phyloP scores from a whole-genome alignment of 2,329 filamentous ascomycete genomes.

The Helotiales sp. region DNA sequence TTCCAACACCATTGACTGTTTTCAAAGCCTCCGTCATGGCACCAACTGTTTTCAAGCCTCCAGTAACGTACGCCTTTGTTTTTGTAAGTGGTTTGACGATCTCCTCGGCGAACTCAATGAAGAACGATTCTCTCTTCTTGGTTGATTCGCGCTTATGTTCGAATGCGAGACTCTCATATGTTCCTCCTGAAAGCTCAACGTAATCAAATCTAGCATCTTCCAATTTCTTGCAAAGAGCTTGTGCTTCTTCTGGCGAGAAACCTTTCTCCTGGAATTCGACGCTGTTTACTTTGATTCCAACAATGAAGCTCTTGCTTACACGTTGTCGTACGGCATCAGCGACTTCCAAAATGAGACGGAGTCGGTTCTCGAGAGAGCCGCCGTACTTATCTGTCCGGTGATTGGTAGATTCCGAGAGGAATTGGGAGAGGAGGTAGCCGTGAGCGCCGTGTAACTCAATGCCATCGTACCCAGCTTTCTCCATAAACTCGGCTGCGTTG shows the following conservation, averaged over 20 bases:
- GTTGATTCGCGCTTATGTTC: slow-evolving; percentile 39
- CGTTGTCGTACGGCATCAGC: slow-evolving; percentile 57
- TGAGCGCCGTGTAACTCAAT: slow-evolving; percentile 38
- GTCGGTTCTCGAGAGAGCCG: slow-evolving; percentile 33
- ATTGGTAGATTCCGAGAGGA: slow-evolving; percentile 32
- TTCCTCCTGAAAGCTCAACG: slow-evolving; percentile 67
- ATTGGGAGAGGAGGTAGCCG: slow-evolving; percentile 36
- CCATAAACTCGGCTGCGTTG: slow-evolving; percentile 59
- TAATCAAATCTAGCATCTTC: slow-evolving; percentile 60
- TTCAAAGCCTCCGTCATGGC: slow-evolving; percentile 51
- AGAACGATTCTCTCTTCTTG: slow-evolving; percentile 62
- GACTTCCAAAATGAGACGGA: slow-evolving; percentile 53
- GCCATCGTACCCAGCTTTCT: slow-evolving; percentile 61
- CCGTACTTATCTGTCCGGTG: slow-evolving; percentile 34
- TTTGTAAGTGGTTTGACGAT: slow-evolving; percentile 48
- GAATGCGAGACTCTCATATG: slow-evolving; percentile 51
- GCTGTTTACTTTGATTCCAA: slow-evolving; percentile 59
- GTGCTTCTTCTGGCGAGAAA: slow-evolving; percentile 58
- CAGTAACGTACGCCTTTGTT: slow-evolving; percentile 55
- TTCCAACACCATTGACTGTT: slow-evolving; percentile 49
- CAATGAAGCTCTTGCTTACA: slow-evolving; percentile 41
- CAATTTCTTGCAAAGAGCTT: slow-evolving; percentile 49
- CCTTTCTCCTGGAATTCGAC: slow-evolving; percentile 57
- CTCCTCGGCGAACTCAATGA: slow-evolving; percentile 62
- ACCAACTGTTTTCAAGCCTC: slow-evolving; percentile 57